These are phyloP conservation scores for Ilex asprella DNA, from an alignment of 257 asterid genomes.

Conservation along the genomic window DNA sequence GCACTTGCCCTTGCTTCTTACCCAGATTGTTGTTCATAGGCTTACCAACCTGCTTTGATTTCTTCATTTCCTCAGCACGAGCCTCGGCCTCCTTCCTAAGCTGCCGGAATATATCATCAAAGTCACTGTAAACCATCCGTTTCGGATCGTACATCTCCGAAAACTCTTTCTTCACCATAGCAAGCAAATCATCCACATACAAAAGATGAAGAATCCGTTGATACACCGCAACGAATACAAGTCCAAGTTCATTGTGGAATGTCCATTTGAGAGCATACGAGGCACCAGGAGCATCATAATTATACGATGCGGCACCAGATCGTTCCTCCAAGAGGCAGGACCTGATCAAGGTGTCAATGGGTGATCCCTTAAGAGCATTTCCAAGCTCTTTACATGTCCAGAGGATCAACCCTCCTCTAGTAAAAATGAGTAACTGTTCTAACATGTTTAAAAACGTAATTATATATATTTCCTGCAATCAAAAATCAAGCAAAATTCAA, in stretches of 20 bases:
- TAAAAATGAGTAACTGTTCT: conserved; percentile 86
- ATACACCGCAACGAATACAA: conserved; percentile 93
- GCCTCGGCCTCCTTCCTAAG: conserved; percentile 92
- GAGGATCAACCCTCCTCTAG: conserved; percentile 97
- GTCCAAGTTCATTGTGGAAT: conserved; percentile 88
- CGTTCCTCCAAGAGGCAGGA: conserved; percentile 98
- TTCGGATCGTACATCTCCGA: conserved; percentile 67
- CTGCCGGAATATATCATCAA: conserved; percentile 68
- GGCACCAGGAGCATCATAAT: conserved; percentile 87
- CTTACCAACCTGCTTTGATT: conserved; percentile 60
- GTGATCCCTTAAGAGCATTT: conserved; percentile 94
- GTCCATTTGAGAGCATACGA: conserved; percentile 94
- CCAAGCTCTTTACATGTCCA: conserved; percentile 97
- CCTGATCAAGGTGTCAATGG: conserved; percentile 84
- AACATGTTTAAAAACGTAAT: conserved; percentile 46
- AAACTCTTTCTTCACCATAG: conserved; percentile 78
- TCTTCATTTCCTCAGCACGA: conserved; percentile 88
- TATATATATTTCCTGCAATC: conserved; percentile 28
- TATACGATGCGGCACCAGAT: conserved; percentile 79
- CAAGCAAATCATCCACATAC: conserved; percentile 91
- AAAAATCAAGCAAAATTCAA: conserved; percentile 6
- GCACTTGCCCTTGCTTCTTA: conserved; percentile 69
- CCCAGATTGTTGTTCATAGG: conserved; percentile 37
- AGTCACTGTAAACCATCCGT: conserved; percentile 63
- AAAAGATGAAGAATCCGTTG: conserved; percentile 89